These are phyloP conservation scores for Penicillium fimorum DNA, from an alignment of 495 filamentous ascomycete species.

Conservation along the genomic window DNA sequence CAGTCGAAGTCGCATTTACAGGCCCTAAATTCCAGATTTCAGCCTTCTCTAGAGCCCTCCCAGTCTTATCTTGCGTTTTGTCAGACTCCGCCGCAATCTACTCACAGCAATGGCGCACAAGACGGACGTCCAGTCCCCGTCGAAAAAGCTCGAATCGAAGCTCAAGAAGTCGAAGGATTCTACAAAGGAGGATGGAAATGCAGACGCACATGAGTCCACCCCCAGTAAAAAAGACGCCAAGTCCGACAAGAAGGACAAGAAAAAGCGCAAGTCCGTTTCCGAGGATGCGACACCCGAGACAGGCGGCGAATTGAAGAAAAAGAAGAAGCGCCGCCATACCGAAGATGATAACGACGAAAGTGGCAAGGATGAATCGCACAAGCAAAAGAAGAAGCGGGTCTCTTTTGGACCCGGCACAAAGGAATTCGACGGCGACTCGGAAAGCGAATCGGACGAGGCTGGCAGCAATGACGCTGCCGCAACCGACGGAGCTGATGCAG, in stretches of 20 bases:
- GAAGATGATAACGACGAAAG: constrained; percentile 18
- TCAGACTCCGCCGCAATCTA: background rate
- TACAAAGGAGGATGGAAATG: constrained; percentile 20
- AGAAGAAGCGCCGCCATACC: constrained; percentile 27
- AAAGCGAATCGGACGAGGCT: constrained; percentile 20
- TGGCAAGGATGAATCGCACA: constrained; percentile 20
- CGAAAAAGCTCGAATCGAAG: constrained; percentile 76
- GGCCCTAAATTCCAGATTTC: background rate
- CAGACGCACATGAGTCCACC: constrained; percentile 8
- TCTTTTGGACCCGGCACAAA: constrained; percentile 73
- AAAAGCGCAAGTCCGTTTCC: constrained; percentile 16
- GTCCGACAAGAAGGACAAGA: constrained; percentile 13
- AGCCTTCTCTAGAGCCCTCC: background rate
- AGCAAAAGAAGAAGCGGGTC: constrained; percentile 62
- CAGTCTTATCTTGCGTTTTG: background rate
- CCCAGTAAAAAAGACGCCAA: constrained; percentile 21
- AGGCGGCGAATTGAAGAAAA: constrained; percentile 18
- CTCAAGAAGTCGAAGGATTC: constrained; percentile 61
- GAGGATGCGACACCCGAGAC: constrained; percentile 19
- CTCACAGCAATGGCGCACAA: constrained; percentile 20
- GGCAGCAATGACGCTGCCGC: constrained; percentile 15
- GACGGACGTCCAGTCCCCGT: constrained; percentile 51
- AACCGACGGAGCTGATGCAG: constrained; percentile 28
- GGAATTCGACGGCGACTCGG: constrained; percentile 53
- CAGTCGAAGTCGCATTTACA: constrained; percentile 2